Percentiles rank a stretch among this genome's conserved stretches.
These are phyloP conservation scores for Capniomyces stellatus DNA, from an alignment of 371 early-diverging fungal genomes.

Conservation along the genomic window DNA sequence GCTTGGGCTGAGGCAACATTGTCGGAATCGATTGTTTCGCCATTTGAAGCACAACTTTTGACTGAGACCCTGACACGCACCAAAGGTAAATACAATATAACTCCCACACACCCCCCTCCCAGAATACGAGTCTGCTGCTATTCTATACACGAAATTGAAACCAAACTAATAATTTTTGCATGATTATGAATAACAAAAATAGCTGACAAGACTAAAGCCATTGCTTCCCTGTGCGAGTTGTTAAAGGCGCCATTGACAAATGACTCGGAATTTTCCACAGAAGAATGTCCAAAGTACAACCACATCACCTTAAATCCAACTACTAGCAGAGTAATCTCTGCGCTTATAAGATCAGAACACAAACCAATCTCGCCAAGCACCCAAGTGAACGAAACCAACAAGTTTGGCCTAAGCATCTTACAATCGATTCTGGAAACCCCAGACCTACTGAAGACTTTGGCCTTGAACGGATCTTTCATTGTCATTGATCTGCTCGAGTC, in stretches of 20 bases:
- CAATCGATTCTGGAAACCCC: slow-evolving; percentile 1
- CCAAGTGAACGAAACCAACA: slow-evolving; percentile 1
- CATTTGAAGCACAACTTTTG: slow-evolving; percentile 25
- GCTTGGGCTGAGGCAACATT: slow-evolving; percentile 35
- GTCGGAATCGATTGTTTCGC: slow-evolving; percentile 35
- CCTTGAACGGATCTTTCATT: slow-evolving; percentile 20
- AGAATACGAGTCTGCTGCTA: too few species aligned
- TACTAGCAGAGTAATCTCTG: slow-evolving; percentile 19
- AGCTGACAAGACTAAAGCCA: too few species aligned
- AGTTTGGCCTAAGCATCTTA: neutral
- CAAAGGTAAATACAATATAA: neutral
- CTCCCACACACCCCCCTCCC: too few species aligned
- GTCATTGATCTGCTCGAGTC: slow-evolving; percentile 22
- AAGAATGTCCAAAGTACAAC: neutral
- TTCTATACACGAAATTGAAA: too few species aligned
- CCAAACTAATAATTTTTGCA: too few species aligned
- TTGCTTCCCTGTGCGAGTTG: too few species aligned
- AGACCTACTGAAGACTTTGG: slow-evolving; percentile 9
- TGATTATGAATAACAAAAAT: too few species aligned
- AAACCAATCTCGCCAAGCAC: slow-evolving; percentile 1
- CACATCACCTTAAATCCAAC: slow-evolving; percentile 15
- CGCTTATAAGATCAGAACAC: slow-evolving; percentile 17
- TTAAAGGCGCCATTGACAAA: too few species aligned
- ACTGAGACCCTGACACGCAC: slow-evolving; percentile 9
- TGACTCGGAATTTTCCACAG: too few species aligned